Conservation (phyloP, 2,329 filamentous ascomycete genomes). For the Beauveria scarabaeidicola region DNA sequence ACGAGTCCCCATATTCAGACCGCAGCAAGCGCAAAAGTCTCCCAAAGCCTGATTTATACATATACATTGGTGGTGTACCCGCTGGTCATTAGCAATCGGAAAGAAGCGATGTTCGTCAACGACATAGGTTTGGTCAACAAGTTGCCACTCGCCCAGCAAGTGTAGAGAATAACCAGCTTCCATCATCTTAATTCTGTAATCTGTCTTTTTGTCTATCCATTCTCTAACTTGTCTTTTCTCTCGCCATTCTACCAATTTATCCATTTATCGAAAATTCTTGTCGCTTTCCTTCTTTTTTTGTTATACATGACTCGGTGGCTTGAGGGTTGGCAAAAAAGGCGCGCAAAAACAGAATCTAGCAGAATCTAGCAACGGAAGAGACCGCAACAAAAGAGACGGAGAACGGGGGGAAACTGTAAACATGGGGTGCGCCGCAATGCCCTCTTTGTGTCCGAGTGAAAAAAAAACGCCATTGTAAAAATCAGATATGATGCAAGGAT, state of each 20-base stretch:
- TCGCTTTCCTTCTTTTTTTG: not conserved
- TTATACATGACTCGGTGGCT: not conserved
- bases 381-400: not conserved
- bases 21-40: not conserved
- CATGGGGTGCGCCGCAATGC: slow-evolving; percentile 9
- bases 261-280: not conserved
- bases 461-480: slow-evolving; percentile 5
- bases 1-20: not conserved
- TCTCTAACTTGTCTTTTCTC: not conserved
- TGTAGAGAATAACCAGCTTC: not conserved
- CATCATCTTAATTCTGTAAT: not conserved
- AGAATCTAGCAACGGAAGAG: not conserved
- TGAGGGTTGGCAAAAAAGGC: not conserved
- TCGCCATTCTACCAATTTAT: not conserved
- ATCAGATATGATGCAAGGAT: slow-evolving; percentile 11
- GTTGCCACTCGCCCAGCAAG: not conserved
- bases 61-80: not conserved
- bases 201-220: slow-evolving; percentile 1
- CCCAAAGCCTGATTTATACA: not conserved
- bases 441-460: slow-evolving; percentile 4
- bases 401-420: not conserved
- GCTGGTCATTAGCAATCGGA: not conserved
- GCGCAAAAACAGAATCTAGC: not conserved
- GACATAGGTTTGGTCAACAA: not conserved
- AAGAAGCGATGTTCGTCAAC: not conserved